Percentiles rank a stretch among this genome's conserved stretches.
phyloP scores from a whole-genome alignment of 805 yeast species.

The Monosporozyma aquatica region DNA sequence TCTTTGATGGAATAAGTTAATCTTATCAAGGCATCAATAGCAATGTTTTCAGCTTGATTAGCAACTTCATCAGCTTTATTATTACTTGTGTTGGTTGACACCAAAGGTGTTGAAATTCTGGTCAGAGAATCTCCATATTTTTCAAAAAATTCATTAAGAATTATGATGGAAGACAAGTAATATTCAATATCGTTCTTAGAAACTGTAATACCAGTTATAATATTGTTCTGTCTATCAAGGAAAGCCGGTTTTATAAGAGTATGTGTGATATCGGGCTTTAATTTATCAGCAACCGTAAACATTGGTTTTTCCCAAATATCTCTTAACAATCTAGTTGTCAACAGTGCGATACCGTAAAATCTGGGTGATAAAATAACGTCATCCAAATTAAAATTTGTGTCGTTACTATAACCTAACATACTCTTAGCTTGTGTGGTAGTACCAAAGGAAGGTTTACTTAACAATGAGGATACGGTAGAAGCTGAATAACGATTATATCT shows the following conservation, averaged over 20 bases:
- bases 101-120: slow-evolving; percentile 30
- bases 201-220: slow-evolving; percentile 21
- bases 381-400: slow-evolving; percentile 37
- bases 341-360: slow-evolving; percentile 77
- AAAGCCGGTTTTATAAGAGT: slow-evolving; percentile 4
- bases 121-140: slow-evolving; percentile 44
- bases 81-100: slow-evolving; percentile 40
- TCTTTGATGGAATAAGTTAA: slow-evolving; percentile 74
- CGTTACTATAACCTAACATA: background rate
- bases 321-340: slow-evolving; percentile 69
- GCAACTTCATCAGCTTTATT: slow-evolving; percentile 50
- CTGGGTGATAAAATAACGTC: slow-evolving; percentile 86
- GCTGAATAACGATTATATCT: slow-evolving; percentile 28
- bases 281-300: slow-evolving; percentile 35
- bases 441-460: slow-evolving; percentile 18
- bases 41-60: slow-evolving; percentile 83
- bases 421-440: slow-evolving; percentile 9
- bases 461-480: slow-evolving; percentile 23
- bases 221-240: slow-evolving; percentile 8
- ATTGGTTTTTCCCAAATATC: slow-evolving; percentile 71
- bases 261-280: slow-evolving; percentile 7
- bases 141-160: slow-evolving; percentile 59
- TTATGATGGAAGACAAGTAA: slow-evolving; percentile 60
- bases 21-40: slow-evolving; percentile 67
- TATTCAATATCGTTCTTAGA: slow-evolving; percentile 47